Evolutionary conservation across 2,329 filamentous ascomycete genomes (phyloP), one percentile per base, ranked within the genome.

Genomic region (Cytospora piceae): DNA sequence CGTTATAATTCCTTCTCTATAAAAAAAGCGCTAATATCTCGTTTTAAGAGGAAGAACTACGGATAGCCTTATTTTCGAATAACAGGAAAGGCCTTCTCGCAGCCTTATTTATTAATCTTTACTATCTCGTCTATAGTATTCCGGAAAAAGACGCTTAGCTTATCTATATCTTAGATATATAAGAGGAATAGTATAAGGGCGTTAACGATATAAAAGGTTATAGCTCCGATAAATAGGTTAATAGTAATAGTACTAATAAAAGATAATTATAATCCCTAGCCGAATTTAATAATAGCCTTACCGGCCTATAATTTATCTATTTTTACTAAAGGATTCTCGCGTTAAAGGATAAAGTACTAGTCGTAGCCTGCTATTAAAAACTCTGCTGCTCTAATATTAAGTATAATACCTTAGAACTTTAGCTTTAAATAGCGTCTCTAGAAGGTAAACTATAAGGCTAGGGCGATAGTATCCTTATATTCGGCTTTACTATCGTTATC

Each of bases 371-470:
- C n/a, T n/a, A n/a, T n/a, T n/a, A n/a, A n/a, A n/a, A n/a, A n/a
- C n/a, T n/a, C n/a, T n/a, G n/a, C n/a, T n/a, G n/a, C n/a, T n/a
- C n/a, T n/a, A n/a, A n/a, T n/a, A n/a, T n/a, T n/a, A n/a, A n/a
- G n/a, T n/a, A n/a, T n/a, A n/a, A 55, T 55, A 20, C 31, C n/a
- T 32, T 55, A 55, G 32, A 55, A 34, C 12, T n/a, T 51, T 9
- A 24, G 5, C 14, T 53, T 12, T 27, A 27, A 27, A 29, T 53
- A 53, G 4, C 4, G 15, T 15, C 12, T 9, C 3, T 53, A 14
- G 2, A 52, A 4, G 24, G 24, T 24, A 27, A 52, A 52, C n/a
- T 12, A 24, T 52, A 22, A 52, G 22, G 24, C n/a, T 52, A 24
- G 24, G 22, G 20, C n/a, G 17, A 4, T 5, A 12, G n/a, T 51